phyloP scores from a whole-genome alignment of 805 yeast species.

The Teunomyces stri region DNA sequence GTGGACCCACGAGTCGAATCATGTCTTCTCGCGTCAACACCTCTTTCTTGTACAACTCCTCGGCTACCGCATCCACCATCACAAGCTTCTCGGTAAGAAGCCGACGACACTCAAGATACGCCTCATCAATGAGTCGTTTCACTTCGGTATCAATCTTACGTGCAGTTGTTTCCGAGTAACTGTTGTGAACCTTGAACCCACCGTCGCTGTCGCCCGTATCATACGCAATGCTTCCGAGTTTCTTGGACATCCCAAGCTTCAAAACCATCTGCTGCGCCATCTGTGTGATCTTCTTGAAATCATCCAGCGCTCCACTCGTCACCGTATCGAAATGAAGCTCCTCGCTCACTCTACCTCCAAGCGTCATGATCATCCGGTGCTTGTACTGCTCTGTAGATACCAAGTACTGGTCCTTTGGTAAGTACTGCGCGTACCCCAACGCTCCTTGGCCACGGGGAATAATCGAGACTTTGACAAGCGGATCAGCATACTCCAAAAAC shows the following conservation, averaged over 20 bases:
- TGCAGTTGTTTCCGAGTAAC: constrained; percentile 74
- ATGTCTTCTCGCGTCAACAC: constrained; percentile 81
- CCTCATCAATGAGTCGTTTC: constrained; percentile 61
- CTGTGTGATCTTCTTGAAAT: constrained; percentile 84
- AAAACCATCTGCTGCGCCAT: constrained; percentile 91
- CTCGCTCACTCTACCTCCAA: constrained; percentile 91
- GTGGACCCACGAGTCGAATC: constrained; percentile 70
- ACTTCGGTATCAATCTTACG: constrained; percentile 66
- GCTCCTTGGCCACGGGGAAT: constrained; percentile 96
- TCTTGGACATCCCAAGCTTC: constrained; percentile 81
- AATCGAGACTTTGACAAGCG: constrained; percentile 86
- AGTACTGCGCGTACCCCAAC: constrained; percentile 91
- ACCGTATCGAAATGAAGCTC: constrained; percentile 84
- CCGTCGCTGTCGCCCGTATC: constrained; percentile 44
- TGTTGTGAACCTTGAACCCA: constrained; percentile 54
- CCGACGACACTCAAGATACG: constrained; percentile 57
- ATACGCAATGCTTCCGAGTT: constrained; percentile 65
- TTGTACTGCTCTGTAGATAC: constrained; percentile 70
- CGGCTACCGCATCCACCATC: constrained; percentile 69
- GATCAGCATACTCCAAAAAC: constrained; percentile 86
- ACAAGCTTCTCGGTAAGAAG: constrained; percentile 57
- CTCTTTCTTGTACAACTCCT: constrained; percentile 67
- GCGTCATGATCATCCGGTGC: constrained; percentile 90
- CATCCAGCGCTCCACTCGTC: constrained; percentile 91
- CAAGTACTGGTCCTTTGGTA: constrained; percentile 85